Evolutionary conservation across 108 stramenopile species (phyloP), one percentile per base, ranked within the genome.

Genomic region (Pseudonitzschia multiseries): DNA sequence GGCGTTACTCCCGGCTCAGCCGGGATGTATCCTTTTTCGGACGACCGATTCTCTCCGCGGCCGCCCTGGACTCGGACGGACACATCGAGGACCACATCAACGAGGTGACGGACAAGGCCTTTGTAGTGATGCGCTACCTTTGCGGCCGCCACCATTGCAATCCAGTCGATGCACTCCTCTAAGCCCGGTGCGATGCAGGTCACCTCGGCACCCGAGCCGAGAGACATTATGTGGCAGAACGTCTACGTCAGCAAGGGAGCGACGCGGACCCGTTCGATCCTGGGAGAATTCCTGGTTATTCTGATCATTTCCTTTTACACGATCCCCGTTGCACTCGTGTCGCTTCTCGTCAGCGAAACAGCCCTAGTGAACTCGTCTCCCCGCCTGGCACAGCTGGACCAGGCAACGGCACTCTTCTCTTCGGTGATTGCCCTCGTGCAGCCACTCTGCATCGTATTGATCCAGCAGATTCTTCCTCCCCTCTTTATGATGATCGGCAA

Each of bases 91-190:
- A 93, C 70, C 94, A 95, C 54, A 79, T 83, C 36, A 95, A 93
- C 60, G 94, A 96, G 81, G 92, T 96, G 12, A 92, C 89, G 1
- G 94, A 96, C 75, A 96, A 96, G 82, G 93, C 93, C 29, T 96
- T 96, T 72, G 93, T 96, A 18, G 86, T 85, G 26, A 94, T 96
- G 90, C 69, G 84, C n/a, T 40, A 94, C 96, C 31, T 96, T 89
- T 67, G 93, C 93, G 0, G 93, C 96, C 17, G 89, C 96, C 17
- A 96, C 93, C 6, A 93, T 93, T 72, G 96, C 96, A 8, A 93
- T 89, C 70, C 96, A 96, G 62, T 89, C 88, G 27, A 94, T 96
- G 92, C 96, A 96, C 76, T 87, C 86, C 2, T 84, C 85, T 1
- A 89, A 87, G 59, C 93, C 96, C 13, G 96, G 96, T 28, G 77